Conservation (phyloP, 768 basidiomycete genomes). For the Sporobolomyces phaffii region DNA sequence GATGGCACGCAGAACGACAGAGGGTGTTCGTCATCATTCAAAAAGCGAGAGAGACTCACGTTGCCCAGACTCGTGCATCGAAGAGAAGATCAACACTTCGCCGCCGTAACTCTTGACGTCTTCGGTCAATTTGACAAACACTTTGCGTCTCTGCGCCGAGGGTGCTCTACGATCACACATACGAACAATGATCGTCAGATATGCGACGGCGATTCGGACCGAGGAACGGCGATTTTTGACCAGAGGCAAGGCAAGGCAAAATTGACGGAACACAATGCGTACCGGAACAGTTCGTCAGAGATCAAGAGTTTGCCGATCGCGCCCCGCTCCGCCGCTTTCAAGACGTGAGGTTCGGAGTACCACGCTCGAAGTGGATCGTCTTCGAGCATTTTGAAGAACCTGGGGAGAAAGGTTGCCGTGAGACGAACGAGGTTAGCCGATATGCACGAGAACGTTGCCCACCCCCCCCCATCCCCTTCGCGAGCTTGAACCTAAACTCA, state of each 20-base stretch:
- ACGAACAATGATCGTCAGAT: too few species aligned
- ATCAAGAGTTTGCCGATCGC: conserved; percentile 91
- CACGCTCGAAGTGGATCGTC: conserved; percentile 92
- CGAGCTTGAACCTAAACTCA: conserved; percentile 44
- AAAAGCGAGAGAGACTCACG: conserved; percentile 57
- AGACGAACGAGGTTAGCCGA: background rate
- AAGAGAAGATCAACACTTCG: conserved; percentile 94
- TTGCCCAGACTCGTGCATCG: conserved; percentile 99
- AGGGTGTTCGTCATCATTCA: too few species aligned
- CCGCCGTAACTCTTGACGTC: conserved; percentile 79
- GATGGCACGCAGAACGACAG: too few species aligned
- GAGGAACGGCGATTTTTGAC: too few species aligned
- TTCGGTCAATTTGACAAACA: conserved; percentile 82
- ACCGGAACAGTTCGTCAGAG: conserved; percentile 91
- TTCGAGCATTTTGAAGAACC: conserved; percentile 97
- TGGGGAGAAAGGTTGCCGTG: conserved; percentile 44
- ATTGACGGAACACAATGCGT: too few species aligned
- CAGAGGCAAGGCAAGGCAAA: too few species aligned
- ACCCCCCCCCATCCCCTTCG: too few species aligned
- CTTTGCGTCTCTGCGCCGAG: conserved; percentile 68
- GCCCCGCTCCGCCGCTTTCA: conserved; percentile 81
- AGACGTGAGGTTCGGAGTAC: conserved; percentile 95
- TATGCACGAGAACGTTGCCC: too few species aligned
- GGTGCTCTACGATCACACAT: conserved; percentile 77
- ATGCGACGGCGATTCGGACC: too few species aligned